Conservation (phyloP, 1,284 basidiomycete species). For the Rhizoctonia solani region DNA sequence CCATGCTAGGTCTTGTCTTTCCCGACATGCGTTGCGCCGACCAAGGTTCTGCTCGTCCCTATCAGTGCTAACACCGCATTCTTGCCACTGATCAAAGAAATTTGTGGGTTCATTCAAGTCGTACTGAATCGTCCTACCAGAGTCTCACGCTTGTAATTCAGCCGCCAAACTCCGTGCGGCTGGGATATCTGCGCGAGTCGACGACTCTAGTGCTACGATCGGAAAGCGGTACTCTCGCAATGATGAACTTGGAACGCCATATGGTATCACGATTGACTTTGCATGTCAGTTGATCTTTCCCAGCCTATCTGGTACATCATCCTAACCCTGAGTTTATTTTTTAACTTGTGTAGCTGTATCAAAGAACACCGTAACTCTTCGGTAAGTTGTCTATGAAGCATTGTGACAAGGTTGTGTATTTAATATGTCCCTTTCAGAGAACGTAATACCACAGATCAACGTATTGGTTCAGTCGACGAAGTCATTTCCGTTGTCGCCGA, state of each 20-base stretch:
- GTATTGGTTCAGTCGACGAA: constrained; percentile 91
- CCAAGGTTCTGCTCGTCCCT: constrained; percentile 97
- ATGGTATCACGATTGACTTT: constrained; percentile 96
- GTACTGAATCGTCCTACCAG: constrained; percentile 33
- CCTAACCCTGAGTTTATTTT: background rate
- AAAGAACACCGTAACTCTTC: constrained; percentile 40
- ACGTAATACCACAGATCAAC: constrained; percentile 91
- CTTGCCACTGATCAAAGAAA: constrained; percentile 80
- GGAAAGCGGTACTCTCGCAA: constrained; percentile 97
- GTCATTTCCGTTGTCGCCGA: constrained; percentile 82
- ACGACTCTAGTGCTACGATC: constrained; percentile 94
- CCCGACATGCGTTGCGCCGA: constrained; percentile 89
- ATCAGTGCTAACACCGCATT: constrained; percentile 88
- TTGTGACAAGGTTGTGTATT: background rate
- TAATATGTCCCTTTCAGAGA: constrained; percentile 59
- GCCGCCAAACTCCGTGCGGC: constrained; percentile 84
- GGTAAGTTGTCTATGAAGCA: constrained; percentile 29
- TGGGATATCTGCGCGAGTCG: constrained; percentile 90
- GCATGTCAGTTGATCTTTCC: constrained; percentile 72
- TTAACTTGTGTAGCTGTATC: constrained; percentile 40
- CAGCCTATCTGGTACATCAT: background rate
- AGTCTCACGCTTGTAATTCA: constrained; percentile 46
- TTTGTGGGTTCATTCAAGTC: too few species aligned
- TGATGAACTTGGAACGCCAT: constrained; percentile 98
- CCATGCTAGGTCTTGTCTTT: constrained; percentile 89